A percentile compares a stretch with the other conserved stretches of the same genome.
Conservation (phyloP, 164 flowering plant genomes). For the Chimonanthus salicifolius region DNA sequence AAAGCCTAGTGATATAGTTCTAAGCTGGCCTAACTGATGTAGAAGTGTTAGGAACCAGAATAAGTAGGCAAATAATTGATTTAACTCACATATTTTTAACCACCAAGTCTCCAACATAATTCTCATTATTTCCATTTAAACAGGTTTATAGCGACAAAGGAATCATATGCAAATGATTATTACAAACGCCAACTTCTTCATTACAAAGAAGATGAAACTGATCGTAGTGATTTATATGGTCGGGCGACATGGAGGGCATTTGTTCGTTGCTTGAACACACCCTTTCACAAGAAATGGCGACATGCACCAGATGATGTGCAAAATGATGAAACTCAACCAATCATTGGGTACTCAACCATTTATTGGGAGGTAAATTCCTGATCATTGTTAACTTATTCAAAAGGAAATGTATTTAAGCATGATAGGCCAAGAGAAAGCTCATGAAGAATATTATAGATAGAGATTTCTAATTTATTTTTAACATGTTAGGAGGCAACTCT, state of each 20-base stretch:
- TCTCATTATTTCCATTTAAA: not conserved
- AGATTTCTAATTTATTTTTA: too few species aligned
- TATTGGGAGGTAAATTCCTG: constrained; percentile 7
- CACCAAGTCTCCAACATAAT: not conserved
- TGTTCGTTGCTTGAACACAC: constrained; percentile 28
- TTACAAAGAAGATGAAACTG: constrained; percentile 25
- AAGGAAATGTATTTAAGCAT: too few species aligned
- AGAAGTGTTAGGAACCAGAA: too few species aligned
- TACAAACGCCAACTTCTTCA: constrained; percentile 28
- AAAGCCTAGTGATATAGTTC: too few species aligned
- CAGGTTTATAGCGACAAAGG: constrained; percentile 26
- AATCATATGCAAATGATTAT: constrained; percentile 28
- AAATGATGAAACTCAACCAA: constrained; percentile 21
- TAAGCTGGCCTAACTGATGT: too few species aligned
- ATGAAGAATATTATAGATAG: too few species aligned
- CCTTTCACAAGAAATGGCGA: constrained; percentile 22
- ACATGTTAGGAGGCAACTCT: constrained; percentile 8
- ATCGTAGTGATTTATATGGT: constrained; percentile 23
- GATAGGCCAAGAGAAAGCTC: too few species aligned
- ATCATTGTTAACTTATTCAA: not conserved
- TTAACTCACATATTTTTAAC: not conserved
- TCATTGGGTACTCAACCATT: constrained; percentile 18
- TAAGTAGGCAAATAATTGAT: not conserved
- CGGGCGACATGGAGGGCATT: constrained; percentile 23
- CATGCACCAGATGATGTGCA: constrained; percentile 14